Evolutionary conservation across 495 filamentous ascomycete species (phyloP), one percentile per base, ranked within the genome.

Genomic region (Neurospora sp.): DNA sequence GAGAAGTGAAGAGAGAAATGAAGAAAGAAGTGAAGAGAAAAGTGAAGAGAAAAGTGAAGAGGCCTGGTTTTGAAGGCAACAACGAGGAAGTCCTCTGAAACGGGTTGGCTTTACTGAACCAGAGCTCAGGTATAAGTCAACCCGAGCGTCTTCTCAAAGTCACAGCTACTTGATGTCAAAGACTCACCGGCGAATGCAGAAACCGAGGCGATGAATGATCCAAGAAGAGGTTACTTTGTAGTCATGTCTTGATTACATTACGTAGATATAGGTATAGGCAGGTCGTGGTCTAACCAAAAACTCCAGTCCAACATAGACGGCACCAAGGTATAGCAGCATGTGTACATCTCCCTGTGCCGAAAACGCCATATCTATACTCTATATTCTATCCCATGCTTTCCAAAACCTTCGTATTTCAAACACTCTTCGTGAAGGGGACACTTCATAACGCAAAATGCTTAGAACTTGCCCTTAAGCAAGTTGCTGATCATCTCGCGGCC

Each of bases 401-500:
- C 14, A 45, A 71, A 71, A 31, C 9, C 0, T 16, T 35, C 27
- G 1, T 65, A 9, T 6, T 9, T 18, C 3, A 2, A 70, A 1
- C 12, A 35, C 22, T 7, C 4, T 4, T 16, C 16, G 1, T 9
- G 35, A 27, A 38, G 40, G 18, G 1, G 18, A 1, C 10, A 7
- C 3, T 9, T 7, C n/a, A 9, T 18, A 31, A 39, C 20, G 6
- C 37, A 74, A 31, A 4, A 35, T 7, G 3, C 40, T 76, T 86
- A 96, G 70, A 96, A 79, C 88, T 96, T 96, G 41, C 89, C 87
- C 76, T 86, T 82, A 69, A 89, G 78, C 76, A 94, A 79, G 79
- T 96, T 94, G 27, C 75, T 77, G 35, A 93, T 81, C 88, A 94
- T 95, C 84, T 94, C 88, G 40, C 88, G 82, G 9, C 79, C 92